Evolutionary conservation across 805 yeast genomes (phyloP).

Genomic region (Candida insectalens): DNA sequence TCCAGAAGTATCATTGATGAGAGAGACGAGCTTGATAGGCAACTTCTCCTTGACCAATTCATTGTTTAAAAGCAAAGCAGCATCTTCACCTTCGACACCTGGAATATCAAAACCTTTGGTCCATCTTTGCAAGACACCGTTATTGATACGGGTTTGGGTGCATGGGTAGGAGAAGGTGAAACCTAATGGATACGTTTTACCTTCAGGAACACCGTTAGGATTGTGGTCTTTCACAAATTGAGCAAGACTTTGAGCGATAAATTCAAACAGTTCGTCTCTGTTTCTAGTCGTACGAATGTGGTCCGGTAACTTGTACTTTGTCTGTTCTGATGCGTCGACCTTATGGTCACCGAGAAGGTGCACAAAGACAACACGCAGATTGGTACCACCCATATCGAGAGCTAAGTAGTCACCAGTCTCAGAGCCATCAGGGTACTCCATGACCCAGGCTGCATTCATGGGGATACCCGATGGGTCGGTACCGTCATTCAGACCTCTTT

Average conservation of each 20-base stretch:
- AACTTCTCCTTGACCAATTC: slow-evolving; percentile 58
- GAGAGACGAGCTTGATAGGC: slow-evolving; percentile 85
- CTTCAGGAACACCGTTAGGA: slow-evolving; percentile 55
- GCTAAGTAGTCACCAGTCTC: slow-evolving; percentile 53
- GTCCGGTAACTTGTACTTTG: slow-evolving; percentile 76
- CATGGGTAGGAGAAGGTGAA: slow-evolving; percentile 96
- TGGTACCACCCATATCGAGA: slow-evolving; percentile 55
- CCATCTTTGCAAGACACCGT: slow-evolving; percentile 93
- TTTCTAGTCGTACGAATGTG: slow-evolving; percentile 70
- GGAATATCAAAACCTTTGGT: slow-evolving; percentile 96
- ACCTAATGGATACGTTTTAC: slow-evolving; percentile 67
- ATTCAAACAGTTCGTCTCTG: slow-evolving; percentile 71
- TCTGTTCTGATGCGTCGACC: slow-evolving; percentile 82
- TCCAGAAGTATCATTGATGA: slow-evolving; percentile 96
- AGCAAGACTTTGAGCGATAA: slow-evolving; percentile 79
- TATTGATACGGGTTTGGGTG: slow-evolving; percentile 69
- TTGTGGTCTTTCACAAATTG: slow-evolving; percentile 56
- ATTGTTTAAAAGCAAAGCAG: slow-evolving; percentile 80
- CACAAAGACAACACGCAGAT: slow-evolving; percentile 46
- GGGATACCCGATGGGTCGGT: slow-evolving; percentile 37
- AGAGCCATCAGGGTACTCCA: slow-evolving; percentile 48
- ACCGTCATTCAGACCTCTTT: slow-evolving; percentile 46
- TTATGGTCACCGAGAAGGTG: slow-evolving; percentile 62
- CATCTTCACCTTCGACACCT: slow-evolving; percentile 92
- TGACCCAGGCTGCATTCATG: slow-evolving; percentile 53